These are phyloP conservation scores for Trifolium pratense DNA, from an alignment of 306 rosid species.

Conservation along the genomic window DNA sequence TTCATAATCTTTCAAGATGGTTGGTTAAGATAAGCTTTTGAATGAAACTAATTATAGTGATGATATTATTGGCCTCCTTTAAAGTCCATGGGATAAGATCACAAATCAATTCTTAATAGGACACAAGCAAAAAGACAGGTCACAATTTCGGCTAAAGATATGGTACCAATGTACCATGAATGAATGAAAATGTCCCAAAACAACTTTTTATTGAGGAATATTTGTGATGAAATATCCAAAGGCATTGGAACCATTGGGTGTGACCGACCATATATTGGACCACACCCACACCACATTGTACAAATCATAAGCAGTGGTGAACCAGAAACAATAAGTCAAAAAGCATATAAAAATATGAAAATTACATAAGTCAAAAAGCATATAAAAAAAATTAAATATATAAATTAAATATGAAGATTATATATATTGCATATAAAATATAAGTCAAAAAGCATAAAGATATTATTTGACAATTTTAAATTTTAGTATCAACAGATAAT, in stretches of 20 bases:
- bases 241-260: slow-evolving; percentile 46
- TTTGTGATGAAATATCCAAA: slow-evolving; percentile 42
- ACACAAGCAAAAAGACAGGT: background rate
- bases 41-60: slow-evolving; percentile 17
- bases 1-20: slow-evolving; percentile 31
- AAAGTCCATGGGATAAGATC: background rate
- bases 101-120: slow-evolving; percentile 24
- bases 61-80: background rate
- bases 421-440: too few species aligned
- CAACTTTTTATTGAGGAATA: slow-evolving; percentile 16
- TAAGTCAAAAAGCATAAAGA: too few species aligned
- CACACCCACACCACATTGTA: slow-evolving; percentile 34
- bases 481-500: too few species aligned
- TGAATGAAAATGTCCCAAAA: slow-evolving; percentile 7
- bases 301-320: slow-evolving; percentile 8
- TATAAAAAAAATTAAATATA: too few species aligned
- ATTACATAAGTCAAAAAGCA: too few species aligned
- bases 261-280: slow-evolving; percentile 45
- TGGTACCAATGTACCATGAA: slow-evolving; percentile 5
- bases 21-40: slow-evolving; percentile 38
- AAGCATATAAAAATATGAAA: too few species aligned
- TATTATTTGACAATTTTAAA: too few species aligned
- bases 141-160: background rate
- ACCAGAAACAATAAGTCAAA: too few species aligned
- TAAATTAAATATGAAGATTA: too few species aligned